Percentiles rank a stretch among this genome's conserved stretches.
Evolutionary conservation across 163 green algal genomes (phyloP).

Genomic region (Smithsoniella earleae): DNA sequence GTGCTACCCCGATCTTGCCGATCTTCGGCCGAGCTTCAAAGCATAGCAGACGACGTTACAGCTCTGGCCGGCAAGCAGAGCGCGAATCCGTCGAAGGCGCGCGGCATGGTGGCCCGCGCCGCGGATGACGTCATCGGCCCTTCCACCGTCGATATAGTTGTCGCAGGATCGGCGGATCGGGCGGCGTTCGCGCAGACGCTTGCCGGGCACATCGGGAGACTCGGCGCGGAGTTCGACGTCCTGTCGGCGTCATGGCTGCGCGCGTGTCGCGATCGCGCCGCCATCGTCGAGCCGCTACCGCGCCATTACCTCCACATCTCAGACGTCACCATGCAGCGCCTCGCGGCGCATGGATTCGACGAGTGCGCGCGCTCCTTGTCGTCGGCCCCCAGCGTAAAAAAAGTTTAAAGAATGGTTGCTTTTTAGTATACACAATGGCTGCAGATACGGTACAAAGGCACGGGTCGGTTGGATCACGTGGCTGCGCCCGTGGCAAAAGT

Average conservation of each 20-base stretch:
- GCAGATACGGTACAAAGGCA: too few relatives aligned
- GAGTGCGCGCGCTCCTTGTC: too few relatives aligned
- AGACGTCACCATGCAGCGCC: neutral
- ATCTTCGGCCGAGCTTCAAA: neutral
- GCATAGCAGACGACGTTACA: neutral
- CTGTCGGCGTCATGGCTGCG: neutral
- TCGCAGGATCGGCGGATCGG: neutral
- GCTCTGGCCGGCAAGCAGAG: too few relatives aligned
- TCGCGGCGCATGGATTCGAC: neutral
- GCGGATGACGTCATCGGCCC: neutral
- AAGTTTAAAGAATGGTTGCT: too few relatives aligned
- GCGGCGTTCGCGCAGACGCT: neutral
- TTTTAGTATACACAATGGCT: too few relatives aligned
- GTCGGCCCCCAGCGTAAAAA: too few relatives aligned
- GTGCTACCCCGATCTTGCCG: neutral
- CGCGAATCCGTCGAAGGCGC: too few relatives aligned
- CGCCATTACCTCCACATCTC: constrained; percentile 3
- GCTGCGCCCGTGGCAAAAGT: too few relatives aligned
- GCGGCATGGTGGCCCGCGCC: constrained; percentile 3
- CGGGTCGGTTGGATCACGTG: too few relatives aligned
- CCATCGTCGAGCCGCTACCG: neutral
- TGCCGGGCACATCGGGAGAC: neutral
- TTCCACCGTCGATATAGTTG: neutral
- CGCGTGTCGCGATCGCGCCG: neutral
- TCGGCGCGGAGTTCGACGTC: neutral